Base-by-base conservation (phyloP, 2,329 filamentous ascomycete genomes). In the Microcyclospora tardicrescens region DNA sequence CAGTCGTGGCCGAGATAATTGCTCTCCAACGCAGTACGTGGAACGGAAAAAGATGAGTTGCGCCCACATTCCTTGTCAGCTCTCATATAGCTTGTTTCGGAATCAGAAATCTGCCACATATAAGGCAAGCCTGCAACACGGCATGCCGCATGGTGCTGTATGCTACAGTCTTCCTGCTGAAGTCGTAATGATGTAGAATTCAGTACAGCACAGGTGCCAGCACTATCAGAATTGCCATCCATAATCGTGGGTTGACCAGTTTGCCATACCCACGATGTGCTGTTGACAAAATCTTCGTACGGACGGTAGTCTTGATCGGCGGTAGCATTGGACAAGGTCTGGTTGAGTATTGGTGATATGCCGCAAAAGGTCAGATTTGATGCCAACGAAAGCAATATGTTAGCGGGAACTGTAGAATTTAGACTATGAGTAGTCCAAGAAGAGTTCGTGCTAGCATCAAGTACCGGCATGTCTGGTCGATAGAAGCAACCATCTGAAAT, bases 11-110 rank as follows among this genome's bases (percentile, higher is more conserved):
- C 62, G 27, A 81, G 61, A 50, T 78, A 76, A 2, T 61, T 61
- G 45, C 80, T 81, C 52, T 82, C 78, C 2, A 81, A 64, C 2
- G 72, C 68, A 0, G 75, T 79, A 29, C 73, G 67, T 0, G 78
- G 77, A 1, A 71, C 66, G 24, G 65, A 61, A 49, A 81, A 79
- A 2, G 39, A 54, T n/a, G 65, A 65, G 14, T 62, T 59, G 1
- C 57, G 40, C 0, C 65, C 65, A 53, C 78, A 82, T 5, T 61
- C 52, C 2, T 50, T 56, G 2, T 63, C 45, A 2, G 60, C 57
- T 2, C 66, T 63, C 33, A 61, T 58, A 31, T 57, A 57, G 49
- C 61, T 51, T 2, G 61, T 60, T 0, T 54, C 43, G 3, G 58
- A 47, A 4, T 53, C 43, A 10, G 71, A 71, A 16, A 81, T 52